phyloP scores from a whole-genome alignment of 768 basidiomycete species.

The Flagelloscypha sp. region DNA sequence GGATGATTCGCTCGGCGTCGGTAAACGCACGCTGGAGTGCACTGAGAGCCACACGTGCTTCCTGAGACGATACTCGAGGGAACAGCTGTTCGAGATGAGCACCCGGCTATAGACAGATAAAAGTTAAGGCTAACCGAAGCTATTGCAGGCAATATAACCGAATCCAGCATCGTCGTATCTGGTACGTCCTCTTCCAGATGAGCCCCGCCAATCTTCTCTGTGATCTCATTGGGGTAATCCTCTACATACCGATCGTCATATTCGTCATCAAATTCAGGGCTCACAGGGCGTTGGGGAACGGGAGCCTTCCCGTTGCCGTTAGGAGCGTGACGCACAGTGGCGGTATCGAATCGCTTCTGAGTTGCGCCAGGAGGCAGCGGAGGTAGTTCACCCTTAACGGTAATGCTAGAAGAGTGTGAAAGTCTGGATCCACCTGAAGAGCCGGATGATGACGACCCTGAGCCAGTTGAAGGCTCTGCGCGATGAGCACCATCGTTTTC shows the following conservation, averaged over 20 bases:
- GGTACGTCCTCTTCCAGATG: slow-evolving; percentile 54
- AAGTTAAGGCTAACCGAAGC: slow-evolving; percentile 61
- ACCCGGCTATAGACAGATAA: slow-evolving; percentile 1
- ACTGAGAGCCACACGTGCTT: slow-evolving; percentile 79
- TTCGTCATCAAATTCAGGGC: slow-evolving; percentile 58
- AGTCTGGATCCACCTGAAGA: slow-evolving; percentile 21
- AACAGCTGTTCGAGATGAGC: slow-evolving; percentile 54
- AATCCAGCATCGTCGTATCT: slow-evolving; percentile 90
- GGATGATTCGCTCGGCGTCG: slow-evolving; percentile 91
- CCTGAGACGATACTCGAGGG: slow-evolving; percentile 87
- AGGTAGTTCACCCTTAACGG: slow-evolving; percentile 4
- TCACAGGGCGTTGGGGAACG: slow-evolving; percentile 35
- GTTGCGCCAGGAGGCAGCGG: slow-evolving; percentile 22
- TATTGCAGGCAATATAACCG: slow-evolving; percentile 92
- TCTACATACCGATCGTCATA: slow-evolving; percentile 52
- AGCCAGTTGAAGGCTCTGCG: slow-evolving; percentile 30
- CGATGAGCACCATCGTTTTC: slow-evolving; percentile 57
- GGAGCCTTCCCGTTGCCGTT: slow-evolving; percentile 19
- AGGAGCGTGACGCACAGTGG: slow-evolving; percentile 59
- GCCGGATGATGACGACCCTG: slow-evolving; percentile 26
- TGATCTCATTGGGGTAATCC: slow-evolving; percentile 36
- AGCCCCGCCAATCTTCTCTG: slow-evolving; percentile 39
- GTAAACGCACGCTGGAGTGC: slow-evolving; percentile 87
- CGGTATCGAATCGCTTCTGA: slow-evolving; percentile 38
- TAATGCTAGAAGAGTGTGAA: background rate